Conservation (phyloP, 2,329 filamentous ascomycete species). For the Botrytis tulipae region DNA sequence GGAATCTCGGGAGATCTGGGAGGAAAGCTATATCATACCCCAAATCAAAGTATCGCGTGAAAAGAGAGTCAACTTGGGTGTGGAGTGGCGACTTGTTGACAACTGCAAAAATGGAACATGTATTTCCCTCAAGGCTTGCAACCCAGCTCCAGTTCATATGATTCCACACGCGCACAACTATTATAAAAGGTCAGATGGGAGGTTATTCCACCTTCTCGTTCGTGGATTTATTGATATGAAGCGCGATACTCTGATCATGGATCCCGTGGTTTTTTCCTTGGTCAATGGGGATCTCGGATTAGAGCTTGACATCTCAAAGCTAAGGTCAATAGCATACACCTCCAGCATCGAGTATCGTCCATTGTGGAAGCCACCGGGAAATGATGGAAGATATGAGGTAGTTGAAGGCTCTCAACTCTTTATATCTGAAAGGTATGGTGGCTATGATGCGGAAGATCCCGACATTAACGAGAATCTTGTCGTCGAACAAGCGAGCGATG, state of each 20-base stretch:
- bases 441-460: background rate
- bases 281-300: background rate
- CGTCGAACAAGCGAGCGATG: background rate
- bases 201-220: background rate
- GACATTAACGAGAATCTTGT: background rate
- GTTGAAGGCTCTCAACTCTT: background rate
- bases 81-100: accelerated
- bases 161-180: background rate
- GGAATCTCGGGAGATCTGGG: background rate
- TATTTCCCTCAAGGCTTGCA: background rate
- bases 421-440: background rate
- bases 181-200: background rate
- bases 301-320: background rate
- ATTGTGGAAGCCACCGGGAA: background rate
- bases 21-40: background rate
- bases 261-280: background rate
- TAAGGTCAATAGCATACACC: background rate
- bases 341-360: background rate
- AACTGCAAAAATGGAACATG: background rate
- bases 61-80: background rate
- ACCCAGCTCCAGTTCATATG: accelerated
- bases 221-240: background rate
- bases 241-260: background rate
- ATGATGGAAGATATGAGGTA: background rate
- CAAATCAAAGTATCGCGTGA: background rate